Evolutionary conservation across 108 stramenopile genomes (phyloP).

Genomic region (Aurantiochytrium sp.): DNA sequence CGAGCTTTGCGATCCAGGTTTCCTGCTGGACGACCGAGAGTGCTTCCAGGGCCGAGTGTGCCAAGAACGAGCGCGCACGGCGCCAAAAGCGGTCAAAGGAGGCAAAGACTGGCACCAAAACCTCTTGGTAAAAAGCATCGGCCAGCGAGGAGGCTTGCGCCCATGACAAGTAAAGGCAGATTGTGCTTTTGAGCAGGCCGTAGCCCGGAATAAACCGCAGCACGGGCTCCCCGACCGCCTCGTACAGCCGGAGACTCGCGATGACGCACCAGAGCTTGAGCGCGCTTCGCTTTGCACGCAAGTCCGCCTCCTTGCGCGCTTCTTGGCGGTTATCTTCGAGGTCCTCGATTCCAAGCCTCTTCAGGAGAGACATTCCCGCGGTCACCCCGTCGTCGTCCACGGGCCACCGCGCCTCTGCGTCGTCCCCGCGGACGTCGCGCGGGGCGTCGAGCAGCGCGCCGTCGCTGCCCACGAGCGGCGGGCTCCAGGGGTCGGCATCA

Average conservation of each 20-base stretch:
- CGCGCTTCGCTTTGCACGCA: neutral
- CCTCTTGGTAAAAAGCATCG: neutral
- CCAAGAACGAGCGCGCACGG: too few relatives aligned
- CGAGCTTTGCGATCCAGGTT: neutral
- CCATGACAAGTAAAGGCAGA: neutral
- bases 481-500: neutral
- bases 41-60: neutral
- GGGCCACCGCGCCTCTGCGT: too few relatives aligned
- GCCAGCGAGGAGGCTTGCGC: neutral
- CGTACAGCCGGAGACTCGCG: neutral
- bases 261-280: neutral
- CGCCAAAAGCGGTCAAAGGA: neutral
- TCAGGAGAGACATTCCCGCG: neutral
- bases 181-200: neutral
- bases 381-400: too few relatives aligned
- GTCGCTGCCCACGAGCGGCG: neutral
- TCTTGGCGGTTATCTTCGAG: neutral
- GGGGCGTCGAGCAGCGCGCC: too few relatives aligned
- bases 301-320: neutral
- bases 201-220: neutral
- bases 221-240: neutral
- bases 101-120: neutral
- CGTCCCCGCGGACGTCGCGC: too few relatives aligned
- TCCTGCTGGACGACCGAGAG: neutral
- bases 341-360: neutral